Evolutionary conservation across 306 rosid genomes (phyloP), one percentile per base, ranked within the genome.

Genomic region (apple (Malus domestica)): DNA sequence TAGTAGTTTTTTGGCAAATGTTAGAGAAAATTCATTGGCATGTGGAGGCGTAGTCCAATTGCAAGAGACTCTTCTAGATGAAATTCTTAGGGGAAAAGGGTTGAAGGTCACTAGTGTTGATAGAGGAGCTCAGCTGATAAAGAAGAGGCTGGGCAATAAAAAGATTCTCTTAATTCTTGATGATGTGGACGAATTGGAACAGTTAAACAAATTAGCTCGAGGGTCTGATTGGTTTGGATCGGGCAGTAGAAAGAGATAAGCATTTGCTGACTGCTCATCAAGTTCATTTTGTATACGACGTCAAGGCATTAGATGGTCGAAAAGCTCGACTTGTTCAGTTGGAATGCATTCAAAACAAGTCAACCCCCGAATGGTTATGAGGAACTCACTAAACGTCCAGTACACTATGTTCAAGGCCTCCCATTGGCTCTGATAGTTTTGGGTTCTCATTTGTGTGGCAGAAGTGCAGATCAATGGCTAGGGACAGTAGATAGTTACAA

Each of bases 371-470:
- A 9, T 8, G 58, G 3, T 46, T 69, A 13, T 68, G 73, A 4
- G 7, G 8, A 68, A 25, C 59, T 46, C 1, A 10, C 73, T 23
- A 0, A 3, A 45, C 16, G 4, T 15, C 10, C 73, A 4, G 0
- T 69, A 25, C 1, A 32, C 4, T 46, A 46, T 27, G 73, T 29
- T 46, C 73, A 69, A 15, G 25, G 42, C 42, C 60, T 69, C 25
- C 90, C 90, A 30, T 3, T 87, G 72, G 86, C 83, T 67, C 63
- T 84, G 68, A 72, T 64, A 55, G 84, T 82, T 49, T 71, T 87
- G 78, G 90, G 88, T 4, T 82, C 83, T 8, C 72, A 75, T 80
- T 63, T 87, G 77, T 75, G 20, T 33, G 59, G 71, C 0, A 76
- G 40, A 62, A 71, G 60, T 5, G 23, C 42, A 4, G 71, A 76